Percentiles rank a stretch among this genome's conserved stretches.
These are phyloP conservation scores for Myxozyma kluyveri DNA, from an alignment of 805 yeast species.

Conservation along the genomic window DNA sequence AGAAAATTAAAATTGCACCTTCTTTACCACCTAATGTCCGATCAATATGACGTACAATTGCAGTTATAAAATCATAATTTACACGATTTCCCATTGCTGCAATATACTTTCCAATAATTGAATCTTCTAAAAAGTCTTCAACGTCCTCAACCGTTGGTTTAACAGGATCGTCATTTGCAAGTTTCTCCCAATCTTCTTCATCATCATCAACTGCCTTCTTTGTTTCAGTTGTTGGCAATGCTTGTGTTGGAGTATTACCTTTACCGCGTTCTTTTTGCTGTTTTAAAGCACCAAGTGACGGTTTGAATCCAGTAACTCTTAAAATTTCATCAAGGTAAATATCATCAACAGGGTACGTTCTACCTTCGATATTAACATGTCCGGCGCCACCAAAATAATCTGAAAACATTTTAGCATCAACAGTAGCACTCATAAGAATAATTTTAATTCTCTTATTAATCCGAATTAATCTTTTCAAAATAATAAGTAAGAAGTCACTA, in stretches of 20 bases:
- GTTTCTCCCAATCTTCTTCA: slow-evolving; percentile 3
- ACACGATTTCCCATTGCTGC: slow-evolving; percentile 38
- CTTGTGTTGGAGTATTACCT: background rate
- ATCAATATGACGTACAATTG: slow-evolving; percentile 56
- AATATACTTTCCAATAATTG: slow-evolving; percentile 20
- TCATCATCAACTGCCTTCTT: slow-evolving; percentile 4
- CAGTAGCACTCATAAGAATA: slow-evolving; percentile 76
- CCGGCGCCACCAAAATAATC: slow-evolving; percentile 61
- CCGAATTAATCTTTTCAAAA: slow-evolving; percentile 60
- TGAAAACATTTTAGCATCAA: slow-evolving; percentile 64
- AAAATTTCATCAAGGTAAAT: slow-evolving; percentile 68
- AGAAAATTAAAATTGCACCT: slow-evolving; percentile 69
- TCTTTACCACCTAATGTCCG: slow-evolving; percentile 41
- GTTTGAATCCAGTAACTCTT: slow-evolving; percentile 51
- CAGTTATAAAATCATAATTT: slow-evolving; percentile 68
- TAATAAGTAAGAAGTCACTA: slow-evolving; percentile 76
- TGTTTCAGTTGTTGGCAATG: slow-evolving; percentile 5
- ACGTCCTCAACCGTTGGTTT: background rate
- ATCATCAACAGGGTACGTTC: slow-evolving; percentile 89
- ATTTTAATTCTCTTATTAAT: slow-evolving; percentile 43
- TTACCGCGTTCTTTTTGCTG: background rate
- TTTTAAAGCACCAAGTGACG: slow-evolving; percentile 3
- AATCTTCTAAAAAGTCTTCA: slow-evolving; percentile 26
- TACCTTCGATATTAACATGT: slow-evolving; percentile 82
- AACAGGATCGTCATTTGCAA: background rate